phyloP scores from a whole-genome alignment of 768 basidiomycete genomes.

The Tephrocybe sp. region DNA sequence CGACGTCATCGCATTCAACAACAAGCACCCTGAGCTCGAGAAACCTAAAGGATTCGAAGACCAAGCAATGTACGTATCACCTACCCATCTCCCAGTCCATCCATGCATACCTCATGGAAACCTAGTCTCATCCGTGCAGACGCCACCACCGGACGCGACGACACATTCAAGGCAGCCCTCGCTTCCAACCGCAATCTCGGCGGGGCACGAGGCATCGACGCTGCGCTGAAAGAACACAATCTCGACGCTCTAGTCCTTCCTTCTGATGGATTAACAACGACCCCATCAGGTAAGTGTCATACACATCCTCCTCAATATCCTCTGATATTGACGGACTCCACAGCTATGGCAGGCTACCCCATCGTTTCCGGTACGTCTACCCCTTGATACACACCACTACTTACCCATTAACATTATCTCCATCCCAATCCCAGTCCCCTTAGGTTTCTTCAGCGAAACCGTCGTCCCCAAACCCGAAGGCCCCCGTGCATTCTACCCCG shows the following conservation, averaged over 20 bases:
- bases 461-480: slow-evolving; percentile 35
- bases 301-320: background rate
- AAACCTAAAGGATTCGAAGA: slow-evolving; percentile 34
- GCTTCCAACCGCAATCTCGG: slow-evolving; percentile 45
- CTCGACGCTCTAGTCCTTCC: slow-evolving; percentile 56
- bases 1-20: slow-evolving; percentile 58
- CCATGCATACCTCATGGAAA: background rate
- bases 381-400: too few species aligned
- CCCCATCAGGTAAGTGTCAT: slow-evolving; percentile 30
- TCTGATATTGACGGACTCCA: slow-evolving; percentile 3
- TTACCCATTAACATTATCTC: slow-evolving; percentile 1
- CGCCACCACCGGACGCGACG: slow-evolving; percentile 38
- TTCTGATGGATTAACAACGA: slow-evolving; percentile 32
- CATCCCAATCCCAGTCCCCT: slow-evolving; percentile 37
- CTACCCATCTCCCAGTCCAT: background rate
- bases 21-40: slow-evolving; percentile 49
- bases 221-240: slow-evolving; percentile 38
- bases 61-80: slow-evolving; percentile 30
- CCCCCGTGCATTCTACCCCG: slow-evolving; percentile 41
- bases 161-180: slow-evolving; percentile 41
- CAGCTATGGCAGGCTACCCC: slow-evolving; percentile 64
- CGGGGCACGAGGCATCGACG: slow-evolving; percentile 51
- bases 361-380: slow-evolving; percentile 51
- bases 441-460: slow-evolving; percentile 54
- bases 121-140: slow-evolving; percentile 35